Base-by-base conservation (phyloP, 306 rosid species). In the Quillaja saponaria region DNA sequence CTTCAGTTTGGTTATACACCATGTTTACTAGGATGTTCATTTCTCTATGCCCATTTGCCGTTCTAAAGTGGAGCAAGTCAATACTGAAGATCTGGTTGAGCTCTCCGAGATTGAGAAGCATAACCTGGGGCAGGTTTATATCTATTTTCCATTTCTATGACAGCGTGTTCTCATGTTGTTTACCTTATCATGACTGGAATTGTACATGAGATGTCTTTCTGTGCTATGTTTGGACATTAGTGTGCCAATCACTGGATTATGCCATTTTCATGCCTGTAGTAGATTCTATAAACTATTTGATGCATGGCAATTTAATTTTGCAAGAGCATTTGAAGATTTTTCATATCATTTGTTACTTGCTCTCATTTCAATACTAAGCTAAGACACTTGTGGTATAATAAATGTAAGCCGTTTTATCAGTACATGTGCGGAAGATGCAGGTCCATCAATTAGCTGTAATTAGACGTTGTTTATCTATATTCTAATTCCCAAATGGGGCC, bases 11-110 rank as follows among this genome's bases (percentile, higher is more conserved):
- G 28, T 13, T 59, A 45, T 21, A 37, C 51, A 34, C 73, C 67
- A 51, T 80, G 69, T 63, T 59, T 35, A 34, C 45, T 65, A 92
- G 97, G 99, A 85, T 73, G 69, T 92, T 71, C 58, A 74, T 71
- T 92, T 89, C 86, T 81, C 95, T 15, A 92, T 89, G 99, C 99
- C 99, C 67, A 95, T 83, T 44, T 92, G 95, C 83, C 81, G 35
- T 68, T 89, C 99, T 13, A 87, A 87, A 82, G 83, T 80, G 49
- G 91, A 89, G 79, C 96, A 89, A 69, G 90, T 74, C 37, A 67
- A 82, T 14, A 74, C 85, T 13, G 99, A 94, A 59, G 91, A 83
- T 77, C 76, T 94, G 69, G 91, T 81, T 68, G 99, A 94, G 71
- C 94, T 94, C 67, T 89, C 97, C 34, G 97, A 94, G 79, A 87